Evolutionary conservation across 768 basidiomycete genomes (phyloP), one percentile per base, ranked within the genome.

Genomic region (Amanita muscaria): DNA sequence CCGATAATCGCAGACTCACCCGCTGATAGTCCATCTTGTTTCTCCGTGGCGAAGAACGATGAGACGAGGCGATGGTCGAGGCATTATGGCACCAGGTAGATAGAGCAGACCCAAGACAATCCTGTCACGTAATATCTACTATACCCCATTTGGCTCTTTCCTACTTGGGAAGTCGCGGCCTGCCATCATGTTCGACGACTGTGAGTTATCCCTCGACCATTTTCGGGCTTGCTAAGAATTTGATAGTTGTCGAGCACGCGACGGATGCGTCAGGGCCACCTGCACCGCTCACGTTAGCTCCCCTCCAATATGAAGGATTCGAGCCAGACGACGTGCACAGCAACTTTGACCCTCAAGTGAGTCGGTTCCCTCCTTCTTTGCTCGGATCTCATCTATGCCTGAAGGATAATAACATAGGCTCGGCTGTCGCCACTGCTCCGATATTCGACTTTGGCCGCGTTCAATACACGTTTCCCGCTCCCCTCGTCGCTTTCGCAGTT

Each of bases 11-110:
- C 12, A 18, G 21, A 62, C 76, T 60, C 46, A 82, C 78, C 90
- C 91, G 53, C 85, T 91, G 34, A 83, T 56, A 14, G 88, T 88
- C 91, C 92, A 97, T 60, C 93, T 92, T 1, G 93, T 97, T 68
- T 96, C 86, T 24, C 90, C 89, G 59, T 92, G 88, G 49, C 88
- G 76, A 53, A 91, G 70, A 37, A 91, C 64, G 60, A 88, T 85
- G 38, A 92, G 64, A 44, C 88, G 75, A 24, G 88, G 88, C 64
- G 77, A 75, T 39, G 74, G 76, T 42, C 69, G 34, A 22, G 56
- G 46, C 65, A 69, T 68, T 42, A 37, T 54, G 44, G n/a, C 24
- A 8, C n/a, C n/a, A n/a, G 8, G 10, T 14, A 14, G 22, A 14
- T 11, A 25, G 18, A 25, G 6, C n/a, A n/a, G n/a, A n/a, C n/a